A percentile compares a stretch with the other conserved stretches of the same genome.
These are phyloP conservation scores for Xylaria longipes DNA, from an alignment of 495 filamentous ascomycete genomes.

Conservation along the genomic window DNA sequence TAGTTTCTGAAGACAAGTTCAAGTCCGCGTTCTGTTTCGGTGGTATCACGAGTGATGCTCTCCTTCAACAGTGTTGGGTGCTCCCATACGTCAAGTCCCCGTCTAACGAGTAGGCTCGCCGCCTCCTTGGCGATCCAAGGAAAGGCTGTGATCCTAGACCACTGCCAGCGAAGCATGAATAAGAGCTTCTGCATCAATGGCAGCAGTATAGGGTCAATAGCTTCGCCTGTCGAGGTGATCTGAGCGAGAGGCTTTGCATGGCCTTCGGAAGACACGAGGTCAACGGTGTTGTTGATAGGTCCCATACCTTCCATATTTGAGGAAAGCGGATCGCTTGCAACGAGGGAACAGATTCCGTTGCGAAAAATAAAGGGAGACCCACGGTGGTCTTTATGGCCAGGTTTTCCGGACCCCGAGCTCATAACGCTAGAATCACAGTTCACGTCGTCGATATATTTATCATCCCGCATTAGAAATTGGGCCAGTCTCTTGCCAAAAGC, in stretches of 20 bases:
- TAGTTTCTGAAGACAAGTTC: conserved; percentile 61
- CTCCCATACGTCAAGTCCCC: conserved; percentile 63
- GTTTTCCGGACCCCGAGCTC: conserved; percentile 38
- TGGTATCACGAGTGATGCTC: conserved; percentile 58
- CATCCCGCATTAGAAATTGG: conserved; percentile 56
- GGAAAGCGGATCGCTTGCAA: conserved; percentile 61
- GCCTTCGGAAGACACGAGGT: conserved; percentile 60
- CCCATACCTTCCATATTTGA: conserved; percentile 41
- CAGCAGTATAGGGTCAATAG: conserved; percentile 57
- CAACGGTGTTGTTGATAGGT: conserved; percentile 61
- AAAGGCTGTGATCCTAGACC: conserved; percentile 67
- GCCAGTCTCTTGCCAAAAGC: conserved; percentile 76
- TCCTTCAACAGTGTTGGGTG: conserved; percentile 60
- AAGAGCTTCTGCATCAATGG: conserved; percentile 44
- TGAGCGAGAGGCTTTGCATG: conserved; percentile 62
- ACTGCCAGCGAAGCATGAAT: conserved; percentile 65
- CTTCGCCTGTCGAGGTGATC: conserved; percentile 53
- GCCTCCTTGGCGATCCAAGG: conserved; percentile 67
- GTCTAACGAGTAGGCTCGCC: conserved; percentile 55
- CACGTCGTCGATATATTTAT: neutral
- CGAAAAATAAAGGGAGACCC: conserved; percentile 76
- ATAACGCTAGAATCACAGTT: neutral
- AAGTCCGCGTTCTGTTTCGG: conserved; percentile 50
- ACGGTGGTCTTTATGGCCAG: conserved; percentile 74
- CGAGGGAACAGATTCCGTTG: conserved; percentile 64